These are phyloP conservation scores for Funneliformis caledonium DNA, from an alignment of 371 early-diverging fungal genomes.

Conservation along the genomic window DNA sequence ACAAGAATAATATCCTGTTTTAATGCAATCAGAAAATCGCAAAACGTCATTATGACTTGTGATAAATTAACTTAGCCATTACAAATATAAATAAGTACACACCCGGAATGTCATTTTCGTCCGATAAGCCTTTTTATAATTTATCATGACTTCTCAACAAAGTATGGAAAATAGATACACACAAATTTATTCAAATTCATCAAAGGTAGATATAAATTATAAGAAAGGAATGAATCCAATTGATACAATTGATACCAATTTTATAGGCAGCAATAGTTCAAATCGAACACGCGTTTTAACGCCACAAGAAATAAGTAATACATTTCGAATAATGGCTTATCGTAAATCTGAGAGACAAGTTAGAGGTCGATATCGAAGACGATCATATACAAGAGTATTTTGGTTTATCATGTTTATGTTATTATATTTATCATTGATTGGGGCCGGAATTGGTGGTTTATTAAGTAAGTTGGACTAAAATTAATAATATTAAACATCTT, in stretches of 20 bases:
- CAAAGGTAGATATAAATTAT: not conserved
- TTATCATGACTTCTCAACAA: not conserved
- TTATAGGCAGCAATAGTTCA: not conserved
- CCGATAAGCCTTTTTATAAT: no score
- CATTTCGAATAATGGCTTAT: slow-evolving; percentile 32
- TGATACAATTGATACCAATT: not conserved
- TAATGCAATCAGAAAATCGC: no score
- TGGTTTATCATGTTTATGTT: slow-evolving; percentile 32
- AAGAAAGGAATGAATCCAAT: not conserved
- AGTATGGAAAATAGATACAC: not conserved
- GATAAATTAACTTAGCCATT: no score
- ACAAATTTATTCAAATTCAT: not conserved
- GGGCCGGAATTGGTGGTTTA: slow-evolving; percentile 21
- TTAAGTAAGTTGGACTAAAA: not conserved
- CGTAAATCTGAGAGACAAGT: slow-evolving; percentile 15
- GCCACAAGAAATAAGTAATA: not conserved
- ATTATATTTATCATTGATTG: slow-evolving; percentile 23
- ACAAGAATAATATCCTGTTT: no score
- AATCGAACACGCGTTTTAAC: slow-evolving; percentile 1
- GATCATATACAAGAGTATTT: slow-evolving; percentile 11
- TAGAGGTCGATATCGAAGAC: slow-evolving; percentile 10
- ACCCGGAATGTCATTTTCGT: no score
- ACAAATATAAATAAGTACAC: no score
- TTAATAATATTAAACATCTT: not conserved
- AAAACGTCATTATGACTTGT: no score